phyloP scores from a whole-genome alignment of 2,329 filamentous ascomycete genomes.

The Aureobasidium subglaciale region DNA sequence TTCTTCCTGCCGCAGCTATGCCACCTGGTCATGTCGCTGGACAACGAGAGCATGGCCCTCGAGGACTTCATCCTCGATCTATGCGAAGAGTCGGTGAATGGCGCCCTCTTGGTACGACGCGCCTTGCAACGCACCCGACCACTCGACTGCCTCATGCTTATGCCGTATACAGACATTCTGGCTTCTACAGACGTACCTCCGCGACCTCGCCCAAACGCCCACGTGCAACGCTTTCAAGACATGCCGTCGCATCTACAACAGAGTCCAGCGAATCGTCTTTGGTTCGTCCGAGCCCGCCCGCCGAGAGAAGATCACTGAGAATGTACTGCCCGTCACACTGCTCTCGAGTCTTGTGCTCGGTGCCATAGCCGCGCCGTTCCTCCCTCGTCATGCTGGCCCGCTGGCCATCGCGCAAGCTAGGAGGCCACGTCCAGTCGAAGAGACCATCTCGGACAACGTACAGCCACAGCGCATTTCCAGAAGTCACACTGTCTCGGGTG shows the following conservation, averaged over 20 bases:
- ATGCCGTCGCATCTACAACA: conserved; percentile 77
- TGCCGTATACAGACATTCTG: conserved; percentile 63
- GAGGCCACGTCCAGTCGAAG: conserved; percentile 59
- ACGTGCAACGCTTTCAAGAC: conserved; percentile 73
- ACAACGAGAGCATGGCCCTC: conserved; percentile 86
- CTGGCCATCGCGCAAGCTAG: conserved; percentile 75
- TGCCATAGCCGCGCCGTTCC: conserved; percentile 64
- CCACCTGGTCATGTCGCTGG: conserved; percentile 78
- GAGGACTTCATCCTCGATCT: conserved; percentile 82
- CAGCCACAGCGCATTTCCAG: conserved; percentile 53
- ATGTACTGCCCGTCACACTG: conserved; percentile 71
- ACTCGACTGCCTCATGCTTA: neutral
- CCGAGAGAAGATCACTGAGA: conserved; percentile 73
- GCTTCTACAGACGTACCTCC: conserved; percentile 82
- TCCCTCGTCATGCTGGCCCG: conserved; percentile 72
- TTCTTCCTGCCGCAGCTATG: conserved; percentile 84
- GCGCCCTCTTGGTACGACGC: conserved; percentile 61
- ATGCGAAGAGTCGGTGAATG: conserved; percentile 81
- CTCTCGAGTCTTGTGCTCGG: conserved; percentile 74
- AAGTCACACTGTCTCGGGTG: conserved; percentile 60
- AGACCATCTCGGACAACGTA: conserved; percentile 54
- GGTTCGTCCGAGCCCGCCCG: conserved; percentile 62
- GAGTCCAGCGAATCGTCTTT: conserved; percentile 82
- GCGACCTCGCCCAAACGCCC: conserved; percentile 69
- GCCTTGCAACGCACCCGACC: too few relatives aligned